A percentile compares a stretch with the other conserved stretches of the same genome.
These are phyloP conservation scores for Begonia loranthoides DNA, from an alignment of 306 rosid genomes.

Conservation along the genomic window DNA sequence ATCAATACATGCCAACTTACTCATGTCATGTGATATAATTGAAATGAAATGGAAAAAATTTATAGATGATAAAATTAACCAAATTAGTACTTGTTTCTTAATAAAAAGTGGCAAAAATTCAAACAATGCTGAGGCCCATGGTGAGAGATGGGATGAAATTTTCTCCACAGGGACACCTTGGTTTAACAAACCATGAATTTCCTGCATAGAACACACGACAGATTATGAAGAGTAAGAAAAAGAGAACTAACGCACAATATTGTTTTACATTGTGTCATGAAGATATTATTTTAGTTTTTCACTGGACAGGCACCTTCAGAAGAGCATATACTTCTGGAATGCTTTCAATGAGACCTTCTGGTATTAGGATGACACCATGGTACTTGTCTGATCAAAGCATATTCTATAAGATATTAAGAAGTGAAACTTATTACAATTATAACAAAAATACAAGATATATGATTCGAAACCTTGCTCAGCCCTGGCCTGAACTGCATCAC, in stretches of 20 bases:
- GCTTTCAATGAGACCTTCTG: slow-evolving; percentile 97
- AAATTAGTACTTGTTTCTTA: slow-evolving; percentile 54
- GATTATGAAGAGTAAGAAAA: background rate
- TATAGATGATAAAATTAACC: slow-evolving; percentile 1
- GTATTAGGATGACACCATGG: slow-evolving; percentile 88
- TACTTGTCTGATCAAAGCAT: slow-evolving; percentile 51
- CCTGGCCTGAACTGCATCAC: slow-evolving; percentile 91
- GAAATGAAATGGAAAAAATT: background rate
- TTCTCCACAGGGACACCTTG: slow-evolving; percentile 61
- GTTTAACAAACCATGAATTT: slow-evolving; percentile 72
- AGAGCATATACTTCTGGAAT: slow-evolving; percentile 97
- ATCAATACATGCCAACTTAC: background rate
- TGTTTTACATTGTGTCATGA: background rate
- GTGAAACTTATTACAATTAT: slow-evolving; percentile 2
- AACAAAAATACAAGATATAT: slow-evolving; percentile 10
- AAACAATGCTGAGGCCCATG: slow-evolving; percentile 96
- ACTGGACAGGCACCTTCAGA: slow-evolving; percentile 40
- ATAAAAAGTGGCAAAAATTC: slow-evolving; percentile 89
- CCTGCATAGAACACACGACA: slow-evolving; percentile 31
- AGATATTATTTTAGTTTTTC: background rate
- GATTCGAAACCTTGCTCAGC: slow-evolving; percentile 62
- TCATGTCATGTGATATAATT: background rate
- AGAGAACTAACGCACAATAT: background rate
- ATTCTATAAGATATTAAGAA: slow-evolving; percentile 9
- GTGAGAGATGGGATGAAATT: slow-evolving; percentile 77